Evolutionary conservation across 164 flowering plant species (phyloP), one percentile per base, ranked within the genome.

Genomic region (Magnolia officinalis): DNA sequence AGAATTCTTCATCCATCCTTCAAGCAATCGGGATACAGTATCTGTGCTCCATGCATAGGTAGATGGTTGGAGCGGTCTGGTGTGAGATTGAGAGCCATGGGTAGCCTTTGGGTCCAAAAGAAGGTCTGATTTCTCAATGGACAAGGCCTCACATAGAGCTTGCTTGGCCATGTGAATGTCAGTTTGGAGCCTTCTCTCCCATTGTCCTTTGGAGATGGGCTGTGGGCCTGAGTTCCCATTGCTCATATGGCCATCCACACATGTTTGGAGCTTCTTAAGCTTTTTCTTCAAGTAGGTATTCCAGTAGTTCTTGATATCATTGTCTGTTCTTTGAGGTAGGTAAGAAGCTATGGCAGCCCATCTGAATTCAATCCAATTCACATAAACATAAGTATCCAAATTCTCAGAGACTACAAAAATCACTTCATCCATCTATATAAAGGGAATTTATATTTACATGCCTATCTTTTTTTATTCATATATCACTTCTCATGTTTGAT

Each of bases 331-430:
- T 63, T 91, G 90, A 2, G 97, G 95, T 63, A 93, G 96, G 72
- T 93, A 93, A 1, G 98, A 92, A 69, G 98, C 98, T 77, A 93
- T 93, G n/a, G 95, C 96, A 50, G 98, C 95, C 98, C 98, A 93
- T 81, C 98, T 93, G 85, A 79, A 81, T 31, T 68, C 58, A 70
- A 73, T 50, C 77, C 69, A 61, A 63, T n/a, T 23, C 51, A 16
- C 63, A 70, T 50, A 11, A 74, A 23, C 49, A 49, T 68, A 2
- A 58, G 55, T 20, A 20, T 64, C 52, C 13, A n/a, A 73, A 29
- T 50, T 19, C 55, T 7, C 13, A 3, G 9, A 66, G 21, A 16
- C n/a, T 11, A 4, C 7, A 61, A 61, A 14, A 73, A 76, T 21
- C 70, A 16, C 69, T 11, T 11, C 11, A 50, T 21, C 52, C 29